A percentile compares a stretch with the other conserved stretches of the same genome.
Evolutionary conservation across 176 grass and related monocot species (phyloP).

Genomic region (Triticum urartu): DNA sequence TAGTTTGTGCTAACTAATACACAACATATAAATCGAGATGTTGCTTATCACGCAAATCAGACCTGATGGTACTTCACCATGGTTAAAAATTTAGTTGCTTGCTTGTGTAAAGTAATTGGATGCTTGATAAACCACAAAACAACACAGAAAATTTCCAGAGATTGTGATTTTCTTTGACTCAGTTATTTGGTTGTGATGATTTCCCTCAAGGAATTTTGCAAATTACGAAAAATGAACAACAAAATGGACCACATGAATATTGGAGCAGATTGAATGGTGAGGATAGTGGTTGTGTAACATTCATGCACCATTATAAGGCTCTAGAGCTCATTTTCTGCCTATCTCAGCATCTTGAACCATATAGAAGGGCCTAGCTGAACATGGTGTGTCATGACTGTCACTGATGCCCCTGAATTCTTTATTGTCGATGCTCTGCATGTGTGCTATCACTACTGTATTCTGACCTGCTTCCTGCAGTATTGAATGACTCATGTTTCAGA

Average conservation of each 20-base stretch:
- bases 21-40: not conserved
- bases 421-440: not conserved
- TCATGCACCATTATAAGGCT: not conserved
- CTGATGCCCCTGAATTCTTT: not conserved
- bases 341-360: not conserved
- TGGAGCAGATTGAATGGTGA: not conserved
- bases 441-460: not conserved
- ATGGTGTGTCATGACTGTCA: not conserved
- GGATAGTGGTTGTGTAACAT: not conserved
- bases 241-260: not conserved
- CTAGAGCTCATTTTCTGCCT: not conserved
- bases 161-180: constrained; percentile 13
- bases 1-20: not conserved
- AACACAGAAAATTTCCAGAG: not conserved
- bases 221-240: not conserved
- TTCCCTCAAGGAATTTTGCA: not conserved
- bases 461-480: constrained; percentile 2
- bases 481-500: not conserved
- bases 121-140: constrained; percentile 16
- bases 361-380: not conserved
- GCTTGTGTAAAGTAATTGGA: constrained; percentile 12
- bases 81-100: constrained; percentile 40
- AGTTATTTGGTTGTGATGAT: not conserved
- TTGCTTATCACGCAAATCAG: constrained; percentile 28
- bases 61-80: not conserved